These are phyloP conservation scores for Fagus crenata DNA, from an alignment of 306 rosid genomes.

Conservation along the genomic window DNA sequence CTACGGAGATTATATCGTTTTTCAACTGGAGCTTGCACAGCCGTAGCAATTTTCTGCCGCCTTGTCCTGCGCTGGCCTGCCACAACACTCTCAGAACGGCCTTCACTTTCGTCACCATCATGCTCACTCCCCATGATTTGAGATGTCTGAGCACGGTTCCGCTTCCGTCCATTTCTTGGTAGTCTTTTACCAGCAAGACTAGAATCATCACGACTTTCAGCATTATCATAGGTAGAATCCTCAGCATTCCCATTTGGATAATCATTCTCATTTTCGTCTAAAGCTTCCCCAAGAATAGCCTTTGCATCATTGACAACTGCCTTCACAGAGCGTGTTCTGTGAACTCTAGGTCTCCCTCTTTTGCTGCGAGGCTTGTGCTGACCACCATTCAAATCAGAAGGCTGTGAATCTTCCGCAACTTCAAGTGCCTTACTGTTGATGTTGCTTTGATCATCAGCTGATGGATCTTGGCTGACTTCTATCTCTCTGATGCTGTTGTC, in stretches of 20 bases:
- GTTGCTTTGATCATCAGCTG: slow-evolving; percentile 65
- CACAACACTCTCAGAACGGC: slow-evolving; percentile 55
- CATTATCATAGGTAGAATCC: slow-evolving; percentile 54
- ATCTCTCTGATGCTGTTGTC: slow-evolving; percentile 57
- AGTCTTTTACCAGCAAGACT: slow-evolving; percentile 38
- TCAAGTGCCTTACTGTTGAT: slow-evolving; percentile 54
- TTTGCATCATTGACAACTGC: slow-evolving; percentile 75
- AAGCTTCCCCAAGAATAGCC: slow-evolving; percentile 62
- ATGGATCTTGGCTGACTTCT: slow-evolving; percentile 55
- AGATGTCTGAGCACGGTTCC: slow-evolving; percentile 62
- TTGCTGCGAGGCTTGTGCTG: slow-evolving; percentile 39
- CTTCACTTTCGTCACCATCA: slow-evolving; percentile 65
- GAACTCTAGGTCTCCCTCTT: slow-evolving; percentile 50
- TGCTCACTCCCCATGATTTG: slow-evolving; percentile 53
- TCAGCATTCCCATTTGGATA: slow-evolving; percentile 69
- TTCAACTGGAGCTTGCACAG: slow-evolving; percentile 54
- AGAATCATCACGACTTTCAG: slow-evolving; percentile 54
- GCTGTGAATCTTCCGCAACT: slow-evolving; percentile 51
- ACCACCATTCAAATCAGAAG: slow-evolving; percentile 48
- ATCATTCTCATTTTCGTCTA: slow-evolving; percentile 46
- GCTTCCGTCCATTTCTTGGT: slow-evolving; percentile 52
- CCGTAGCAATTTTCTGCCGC: slow-evolving; percentile 53
- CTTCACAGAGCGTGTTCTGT: slow-evolving; percentile 58
- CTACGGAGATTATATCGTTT: slow-evolving; percentile 81
- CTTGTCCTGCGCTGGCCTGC: slow-evolving; percentile 61